These are phyloP conservation scores for Waltiozyma sp. DNA, from an alignment of 1,139 yeast genomes.

Conservation along the genomic window DNA sequence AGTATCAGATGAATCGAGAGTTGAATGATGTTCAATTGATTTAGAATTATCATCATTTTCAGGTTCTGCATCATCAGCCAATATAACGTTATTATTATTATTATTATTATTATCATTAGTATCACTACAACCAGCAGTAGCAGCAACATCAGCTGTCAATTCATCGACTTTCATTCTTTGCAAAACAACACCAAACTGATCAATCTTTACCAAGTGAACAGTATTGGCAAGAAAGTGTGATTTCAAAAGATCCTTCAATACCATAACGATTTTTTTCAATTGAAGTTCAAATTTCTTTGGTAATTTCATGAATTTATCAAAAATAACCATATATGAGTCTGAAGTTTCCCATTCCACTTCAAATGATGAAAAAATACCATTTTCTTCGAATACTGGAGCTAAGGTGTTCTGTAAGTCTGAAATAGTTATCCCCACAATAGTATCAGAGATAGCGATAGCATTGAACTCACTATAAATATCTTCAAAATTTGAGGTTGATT, in stretches of 20 bases:
- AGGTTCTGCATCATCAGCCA: no score
- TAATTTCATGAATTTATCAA: slow-evolving; percentile 21
- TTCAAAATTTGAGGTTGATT: neutral
- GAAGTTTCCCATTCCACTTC: slow-evolving; percentile 30
- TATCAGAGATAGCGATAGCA: slow-evolving; percentile 43
- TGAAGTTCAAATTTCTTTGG: slow-evolving; percentile 20
- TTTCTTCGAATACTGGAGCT: slow-evolving; percentile 16
- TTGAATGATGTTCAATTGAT: no score
- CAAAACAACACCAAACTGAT: neutral
- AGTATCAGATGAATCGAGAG: no score
- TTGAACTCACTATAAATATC: slow-evolving; percentile 23
- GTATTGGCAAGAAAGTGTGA: neutral
- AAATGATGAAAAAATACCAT: slow-evolving; percentile 18
- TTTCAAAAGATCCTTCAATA: neutral
- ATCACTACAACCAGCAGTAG: no score
- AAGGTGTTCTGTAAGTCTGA: slow-evolving; percentile 32
- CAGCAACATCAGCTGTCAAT: no score
- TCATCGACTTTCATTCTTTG: neutral
- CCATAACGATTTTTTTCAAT: slow-evolving; percentile 8
- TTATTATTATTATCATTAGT: no score
- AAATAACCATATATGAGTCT: slow-evolving; percentile 34
- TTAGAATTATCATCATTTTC: no score
- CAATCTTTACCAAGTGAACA: neutral
- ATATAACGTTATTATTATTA: no score
- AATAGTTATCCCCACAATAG: slow-evolving; percentile 41